Percentiles rank a stretch among this genome's conserved stretches.
phyloP scores from a whole-genome alignment of 352 stramenopile genomes.

The Peronospora destructor region DNA sequence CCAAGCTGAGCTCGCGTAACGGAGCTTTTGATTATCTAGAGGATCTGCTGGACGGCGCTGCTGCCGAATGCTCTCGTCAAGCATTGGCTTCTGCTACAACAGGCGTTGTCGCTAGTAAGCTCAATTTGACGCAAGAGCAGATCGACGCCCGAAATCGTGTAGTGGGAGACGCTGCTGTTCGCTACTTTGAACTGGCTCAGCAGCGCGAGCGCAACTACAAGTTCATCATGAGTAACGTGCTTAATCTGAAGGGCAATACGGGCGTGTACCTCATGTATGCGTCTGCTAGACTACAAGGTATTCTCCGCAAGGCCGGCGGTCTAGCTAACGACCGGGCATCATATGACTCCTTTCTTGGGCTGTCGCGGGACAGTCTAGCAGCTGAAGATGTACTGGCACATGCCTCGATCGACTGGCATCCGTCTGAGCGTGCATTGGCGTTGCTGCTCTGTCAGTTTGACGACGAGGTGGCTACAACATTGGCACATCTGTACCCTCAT shows the following conservation, averaged over 20 bases:
- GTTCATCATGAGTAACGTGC: conserved; percentile 75
- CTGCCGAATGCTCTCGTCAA: conserved; percentile 51
- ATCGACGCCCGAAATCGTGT: conserved; percentile 37
- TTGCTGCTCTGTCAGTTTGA: conserved; percentile 74
- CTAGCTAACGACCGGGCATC: conserved; percentile 16
- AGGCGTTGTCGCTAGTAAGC: conserved; percentile 17
- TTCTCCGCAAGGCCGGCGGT: conserved; percentile 49
- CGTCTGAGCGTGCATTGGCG: conserved; percentile 58
- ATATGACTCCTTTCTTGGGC: conserved; percentile 25
- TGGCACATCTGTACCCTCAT: conserved; percentile 63
- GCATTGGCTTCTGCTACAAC: conserved; percentile 40
- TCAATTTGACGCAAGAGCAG: conserved; percentile 21
- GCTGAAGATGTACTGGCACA: conserved; percentile 30
- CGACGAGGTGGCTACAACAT: conserved; percentile 51
- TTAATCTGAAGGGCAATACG: conserved; percentile 79
- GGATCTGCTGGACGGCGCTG: conserved; percentile 59
- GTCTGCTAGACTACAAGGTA: conserved; percentile 61
- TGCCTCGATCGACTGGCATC: conserved; percentile 53
- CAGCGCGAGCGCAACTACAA: conserved; percentile 83
- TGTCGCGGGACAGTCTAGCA: conserved; percentile 25
- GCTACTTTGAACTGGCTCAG: conserved; percentile 81
- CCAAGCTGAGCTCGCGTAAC: conserved; percentile 79
- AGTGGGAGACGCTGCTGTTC: conserved; percentile 68
- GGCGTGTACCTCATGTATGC: conserved; percentile 82
- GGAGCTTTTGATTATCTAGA: conserved; percentile 74